Conservation (phyloP, 305 asterid genomes). For the Stenogyne calaminthoides region DNA sequence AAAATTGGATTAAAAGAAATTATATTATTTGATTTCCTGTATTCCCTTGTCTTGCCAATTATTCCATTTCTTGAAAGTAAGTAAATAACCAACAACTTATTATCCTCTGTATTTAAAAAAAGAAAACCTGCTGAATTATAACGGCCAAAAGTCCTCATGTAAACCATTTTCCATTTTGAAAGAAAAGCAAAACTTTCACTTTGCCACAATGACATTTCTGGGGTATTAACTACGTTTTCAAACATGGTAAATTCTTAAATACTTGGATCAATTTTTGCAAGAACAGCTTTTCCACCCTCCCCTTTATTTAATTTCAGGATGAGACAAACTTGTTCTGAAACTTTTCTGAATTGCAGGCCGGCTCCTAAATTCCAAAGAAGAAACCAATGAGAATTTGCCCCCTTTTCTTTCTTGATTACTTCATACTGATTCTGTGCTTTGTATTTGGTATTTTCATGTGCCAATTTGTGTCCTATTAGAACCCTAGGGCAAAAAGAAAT, state of each 20-base stretch:
- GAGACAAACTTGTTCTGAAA: not conserved
- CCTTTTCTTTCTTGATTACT: not conserved
- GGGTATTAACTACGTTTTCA: not conserved
- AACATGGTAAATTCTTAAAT: not conserved
- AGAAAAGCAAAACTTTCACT: not conserved
- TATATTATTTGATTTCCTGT: too few species aligned
- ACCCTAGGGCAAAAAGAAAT: too few species aligned
- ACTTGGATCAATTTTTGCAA: not conserved
- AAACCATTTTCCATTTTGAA: not conserved
- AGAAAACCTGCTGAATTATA: not conserved
- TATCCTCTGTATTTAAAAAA: not conserved
- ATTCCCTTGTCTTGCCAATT: too few species aligned
- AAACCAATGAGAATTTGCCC: constrained; percentile 6
- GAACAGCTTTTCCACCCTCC: not conserved
- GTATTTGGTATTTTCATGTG: not conserved
- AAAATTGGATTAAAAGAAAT: too few species aligned
- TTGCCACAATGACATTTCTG: not conserved
- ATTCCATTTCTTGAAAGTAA: too few species aligned
- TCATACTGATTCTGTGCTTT: not conserved
- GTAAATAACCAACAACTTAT: too few species aligned
- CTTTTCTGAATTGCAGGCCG: constrained; percentile 19
- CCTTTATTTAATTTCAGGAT: not conserved
- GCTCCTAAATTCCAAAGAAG: constrained; percentile 12
- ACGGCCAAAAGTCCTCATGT: not conserved
- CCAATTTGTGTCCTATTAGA: not conserved